A percentile compares a stretch with the other conserved stretches of the same genome.
Conservation (phyloP, 768 basidiomycete species). For the Porphyrellus cyaneotinctus region DNA sequence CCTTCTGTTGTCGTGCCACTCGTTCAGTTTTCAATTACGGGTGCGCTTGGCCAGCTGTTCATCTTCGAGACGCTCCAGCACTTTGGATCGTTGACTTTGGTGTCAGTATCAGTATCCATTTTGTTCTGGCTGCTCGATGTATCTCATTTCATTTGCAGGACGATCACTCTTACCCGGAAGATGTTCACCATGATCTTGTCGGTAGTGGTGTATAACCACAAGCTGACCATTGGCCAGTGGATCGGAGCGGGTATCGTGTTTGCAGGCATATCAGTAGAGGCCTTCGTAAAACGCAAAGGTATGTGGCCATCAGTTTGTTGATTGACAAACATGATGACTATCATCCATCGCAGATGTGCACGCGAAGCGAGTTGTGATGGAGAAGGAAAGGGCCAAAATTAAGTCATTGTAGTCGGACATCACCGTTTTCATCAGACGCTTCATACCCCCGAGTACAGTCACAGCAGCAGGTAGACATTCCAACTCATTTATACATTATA, state of each 20-base stretch:
- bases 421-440: background rate
- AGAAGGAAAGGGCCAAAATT: constrained; percentile 80
- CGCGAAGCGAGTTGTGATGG: constrained; percentile 71
- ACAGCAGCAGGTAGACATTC: constrained; percentile 11
- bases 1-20: constrained; percentile 72
- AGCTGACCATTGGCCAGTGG: constrained; percentile 85
- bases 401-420: constrained; percentile 58
- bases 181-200: constrained; percentile 97
- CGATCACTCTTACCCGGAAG: constrained; percentile 93
- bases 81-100: constrained; percentile 85
- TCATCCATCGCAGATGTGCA: constrained; percentile 58
- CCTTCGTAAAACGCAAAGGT: constrained; percentile 88
- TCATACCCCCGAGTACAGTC: constrained; percentile 20
- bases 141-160: constrained; percentile 43
- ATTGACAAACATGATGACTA: background rate
- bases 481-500: constrained; percentile 24
- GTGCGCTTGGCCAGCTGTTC: constrained; percentile 93
- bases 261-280: constrained; percentile 92
- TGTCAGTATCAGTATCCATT: constrained; percentile 48
- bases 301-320: constrained; percentile 10
- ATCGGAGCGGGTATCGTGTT: constrained; percentile 89
- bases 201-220: constrained; percentile 88
- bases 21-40: constrained; percentile 81
- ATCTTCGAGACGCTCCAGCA: constrained; percentile 95
- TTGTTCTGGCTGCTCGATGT: background rate